These are phyloP conservation scores for Peniophora sp. DNA, from an alignment of 1,284 basidiomycete species.

Conservation along the genomic window DNA sequence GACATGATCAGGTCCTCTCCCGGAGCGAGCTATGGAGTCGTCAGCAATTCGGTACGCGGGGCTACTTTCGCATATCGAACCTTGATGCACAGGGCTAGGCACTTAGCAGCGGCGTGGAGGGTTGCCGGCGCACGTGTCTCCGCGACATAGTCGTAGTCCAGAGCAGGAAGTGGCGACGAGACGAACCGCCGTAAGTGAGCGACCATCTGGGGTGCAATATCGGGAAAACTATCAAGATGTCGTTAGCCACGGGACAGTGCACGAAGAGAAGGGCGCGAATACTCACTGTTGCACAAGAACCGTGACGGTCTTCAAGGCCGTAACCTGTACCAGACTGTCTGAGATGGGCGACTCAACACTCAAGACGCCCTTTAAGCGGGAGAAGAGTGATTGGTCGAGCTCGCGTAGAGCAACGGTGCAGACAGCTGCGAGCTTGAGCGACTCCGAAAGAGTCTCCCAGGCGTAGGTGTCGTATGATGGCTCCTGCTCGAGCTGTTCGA, in stretches of 20 bases:
- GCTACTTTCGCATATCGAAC: constrained; percentile 26
- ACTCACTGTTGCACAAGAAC: constrained; percentile 77
- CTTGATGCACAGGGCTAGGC: constrained; percentile 84
- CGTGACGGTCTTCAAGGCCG: constrained; percentile 75
- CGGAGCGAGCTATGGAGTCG: constrained; percentile 54
- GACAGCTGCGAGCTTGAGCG: constrained; percentile 83
- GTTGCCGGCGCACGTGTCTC: constrained; percentile 70
- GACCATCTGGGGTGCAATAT: constrained; percentile 71
- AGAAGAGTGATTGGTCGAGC: constrained; percentile 64
- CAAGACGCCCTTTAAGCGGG: constrained; percentile 67
- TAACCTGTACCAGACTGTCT: constrained; percentile 78
- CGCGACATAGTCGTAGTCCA: constrained; percentile 77
- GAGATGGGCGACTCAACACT: constrained; percentile 77
- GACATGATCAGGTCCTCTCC: constrained; percentile 91
- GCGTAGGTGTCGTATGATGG: constrained; percentile 77
- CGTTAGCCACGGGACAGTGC: neutral
- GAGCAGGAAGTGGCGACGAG: constrained; percentile 81
- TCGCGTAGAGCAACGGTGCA: constrained; percentile 71
- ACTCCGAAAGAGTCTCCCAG: constrained; percentile 83
- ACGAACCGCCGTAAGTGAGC: constrained; percentile 83
- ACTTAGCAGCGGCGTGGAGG: constrained; percentile 80
- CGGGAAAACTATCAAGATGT: constrained; percentile 57
- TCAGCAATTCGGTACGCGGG: neutral
- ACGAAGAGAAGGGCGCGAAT: neutral
- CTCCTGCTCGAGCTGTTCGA: constrained; percentile 72